Base-by-base conservation (phyloP, 352 stramenopile species). In the Phytopythium cucurbitacearum region DNA sequence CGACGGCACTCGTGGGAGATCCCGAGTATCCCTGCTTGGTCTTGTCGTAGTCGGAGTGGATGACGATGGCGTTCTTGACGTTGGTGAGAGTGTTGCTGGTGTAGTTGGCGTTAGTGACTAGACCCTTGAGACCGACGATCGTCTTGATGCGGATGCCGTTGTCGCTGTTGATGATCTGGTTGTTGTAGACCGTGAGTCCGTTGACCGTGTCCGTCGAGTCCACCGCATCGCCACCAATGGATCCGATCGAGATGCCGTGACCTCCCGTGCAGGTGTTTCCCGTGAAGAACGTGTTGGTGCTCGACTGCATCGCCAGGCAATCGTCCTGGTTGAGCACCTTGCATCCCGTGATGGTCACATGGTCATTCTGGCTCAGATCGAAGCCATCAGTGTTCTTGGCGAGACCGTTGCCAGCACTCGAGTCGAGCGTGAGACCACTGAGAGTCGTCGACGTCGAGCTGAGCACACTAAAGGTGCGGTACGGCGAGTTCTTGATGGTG, bases 401-500 rank as follows among this genome's bases (percentile, higher is more conserved):
- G 8, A 68, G 37, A n/a, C 48, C 51, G 11, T 64, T 36, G 34
- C 61, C 51, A 37, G 46, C 51, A 21, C 60, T 56, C 16, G 59
- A 67, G 47, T 69, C 49, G 15, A 69, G 16, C 0, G 56, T 71
- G 35, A 68, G 49, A 0, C 56, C 59, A 15, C 10, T 63, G 11
- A 72, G 0, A 11, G 59, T 65, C 15, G 62, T 67, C 40, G 57
- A 46, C 13, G 64, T 46, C 3, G 53, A 67, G 39, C 60, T 50
- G 46, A 70, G 54, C 15, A 67, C 64, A 44, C 64, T 74, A 60
- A 71, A 73, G 7, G 69, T 74, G 46, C 65, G 66, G 46, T 65
- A 73, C 10, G 69, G 63, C 38, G 69, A 68, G 63, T 79, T 72
- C 39, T 71, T 73, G 66, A 76, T 64, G 48, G 59, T 71, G 53